phyloP scores from a whole-genome alignment of 441 rosid genomes.

The Biscutella laevigata region DNA sequence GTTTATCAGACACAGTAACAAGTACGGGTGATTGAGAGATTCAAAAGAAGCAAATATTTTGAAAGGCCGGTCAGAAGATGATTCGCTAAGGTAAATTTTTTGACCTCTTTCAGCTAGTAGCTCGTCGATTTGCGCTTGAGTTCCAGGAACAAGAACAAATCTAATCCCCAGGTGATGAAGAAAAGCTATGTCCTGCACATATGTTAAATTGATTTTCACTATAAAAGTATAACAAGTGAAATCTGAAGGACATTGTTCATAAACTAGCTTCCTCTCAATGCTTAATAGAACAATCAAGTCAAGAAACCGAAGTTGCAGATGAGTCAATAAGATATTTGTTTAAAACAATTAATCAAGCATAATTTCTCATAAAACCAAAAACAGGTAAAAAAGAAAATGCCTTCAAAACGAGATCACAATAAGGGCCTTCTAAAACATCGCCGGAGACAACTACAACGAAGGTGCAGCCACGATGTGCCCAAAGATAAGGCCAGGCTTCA shows the following conservation, averaged over 20 bases:
- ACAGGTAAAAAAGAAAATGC: conserved; percentile 23
- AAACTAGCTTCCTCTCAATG: background rate
- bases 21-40: background rate
- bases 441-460: conserved; percentile 74
- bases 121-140: conserved; percentile 76
- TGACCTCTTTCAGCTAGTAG: conserved; percentile 79
- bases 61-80: background rate
- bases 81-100: background rate
- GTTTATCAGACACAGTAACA: background rate
- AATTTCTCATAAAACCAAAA: background rate
- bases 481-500: conserved; percentile 88
- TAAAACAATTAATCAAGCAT: conserved; percentile 18
- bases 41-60: background rate
- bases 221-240: background rate
- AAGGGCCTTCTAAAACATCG: conserved; percentile 55
- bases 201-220: background rate
- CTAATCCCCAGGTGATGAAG: conserved; percentile 83
- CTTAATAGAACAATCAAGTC: background rate
- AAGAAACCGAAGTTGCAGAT: background rate
- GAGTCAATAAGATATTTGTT: background rate
- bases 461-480: conserved; percentile 73
- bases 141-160: conserved; percentile 84
- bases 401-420: conserved; percentile 63
- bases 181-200: conserved; percentile 80
- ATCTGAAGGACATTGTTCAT: background rate